Percentiles rank a stretch among this genome's conserved stretches.
phyloP scores from a whole-genome alignment of 441 rosid species.

The Lepidium campestre region DNA sequence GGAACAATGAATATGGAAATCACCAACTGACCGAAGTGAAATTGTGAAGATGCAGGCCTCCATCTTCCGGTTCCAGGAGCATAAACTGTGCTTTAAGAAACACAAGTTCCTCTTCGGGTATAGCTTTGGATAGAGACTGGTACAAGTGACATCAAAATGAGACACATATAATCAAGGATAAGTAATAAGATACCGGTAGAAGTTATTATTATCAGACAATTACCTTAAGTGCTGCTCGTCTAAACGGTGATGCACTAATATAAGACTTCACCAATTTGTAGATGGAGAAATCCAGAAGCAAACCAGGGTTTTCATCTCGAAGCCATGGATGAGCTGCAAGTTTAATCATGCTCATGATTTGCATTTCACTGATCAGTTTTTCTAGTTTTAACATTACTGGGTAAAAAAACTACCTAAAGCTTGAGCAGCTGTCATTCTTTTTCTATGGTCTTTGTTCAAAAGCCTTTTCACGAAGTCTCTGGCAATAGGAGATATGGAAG shows the following conservation, averaged over 20 bases:
- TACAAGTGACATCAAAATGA: neutral
- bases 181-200: neutral
- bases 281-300: conserved; percentile 57
- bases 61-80: conserved; percentile 56
- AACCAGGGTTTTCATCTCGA: conserved; percentile 34
- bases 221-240: conserved; percentile 67
- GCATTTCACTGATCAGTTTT: conserved; percentile 1
- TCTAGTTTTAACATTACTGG: neutral
- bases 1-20: neutral
- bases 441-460: conserved; percentile 64
- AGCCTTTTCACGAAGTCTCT: conserved; percentile 60
- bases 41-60: conserved; percentile 40
- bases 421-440: conserved; percentile 68
- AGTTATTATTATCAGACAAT: neutral
- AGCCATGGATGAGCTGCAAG: conserved; percentile 55
- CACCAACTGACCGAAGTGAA: conserved; percentile 44
- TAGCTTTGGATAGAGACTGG: conserved; percentile 47
- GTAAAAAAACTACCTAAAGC: conserved; percentile 43
- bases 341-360: neutral
- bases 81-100: conserved; percentile 51
- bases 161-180: neutral
- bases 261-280: conserved; percentile 59
- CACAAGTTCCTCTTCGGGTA: conserved; percentile 50
- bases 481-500: conserved; percentile 50
- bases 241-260: conserved; percentile 49